Conservation (phyloP, 176 grass and related monocot genomes). For the Oryza brachyantha region DNA sequence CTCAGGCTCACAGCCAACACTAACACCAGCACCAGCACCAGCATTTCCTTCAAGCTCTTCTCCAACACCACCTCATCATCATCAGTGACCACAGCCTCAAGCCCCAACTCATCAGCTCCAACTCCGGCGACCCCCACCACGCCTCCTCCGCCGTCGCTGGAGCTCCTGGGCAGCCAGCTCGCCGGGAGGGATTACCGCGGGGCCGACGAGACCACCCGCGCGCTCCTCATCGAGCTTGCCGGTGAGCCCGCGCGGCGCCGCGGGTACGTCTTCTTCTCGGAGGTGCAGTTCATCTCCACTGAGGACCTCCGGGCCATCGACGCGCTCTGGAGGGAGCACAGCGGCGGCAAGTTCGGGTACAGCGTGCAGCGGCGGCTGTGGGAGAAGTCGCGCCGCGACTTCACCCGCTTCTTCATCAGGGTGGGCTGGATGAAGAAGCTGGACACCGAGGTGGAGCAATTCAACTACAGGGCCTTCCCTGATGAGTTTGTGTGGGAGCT, state of each 20-base stretch:
- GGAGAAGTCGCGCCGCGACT: slow-evolving; percentile 75
- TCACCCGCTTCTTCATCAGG: slow-evolving; percentile 84
- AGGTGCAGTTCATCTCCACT: slow-evolving; percentile 69
- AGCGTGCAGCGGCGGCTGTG: slow-evolving; percentile 73
- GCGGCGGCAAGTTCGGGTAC: slow-evolving; percentile 80
- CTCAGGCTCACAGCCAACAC: slow-evolving; percentile 35
- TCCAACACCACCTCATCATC: slow-evolving; percentile 57
- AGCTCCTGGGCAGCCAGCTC: slow-evolving; percentile 55
- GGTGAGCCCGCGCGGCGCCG: slow-evolving; percentile 76
- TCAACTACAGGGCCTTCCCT: slow-evolving; percentile 85
- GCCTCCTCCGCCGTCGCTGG: slow-evolving; percentile 39
- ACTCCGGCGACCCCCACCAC: slow-evolving; percentile 25
- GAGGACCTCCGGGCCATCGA: slow-evolving; percentile 73
- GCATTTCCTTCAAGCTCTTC: slow-evolving; percentile 57
- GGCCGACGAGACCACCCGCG: slow-evolving; percentile 85
- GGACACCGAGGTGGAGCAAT: slow-evolving; percentile 81
- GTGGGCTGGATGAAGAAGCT: slow-evolving; percentile 98
- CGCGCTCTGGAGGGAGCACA: slow-evolving; percentile 65
- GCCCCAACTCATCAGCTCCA: slow-evolving; percentile 9
- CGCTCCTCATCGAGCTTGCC: slow-evolving; percentile 69
- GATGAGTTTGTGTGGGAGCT: slow-evolving; percentile 93
- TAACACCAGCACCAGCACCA: not conserved
- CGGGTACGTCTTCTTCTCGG: slow-evolving; percentile 97
- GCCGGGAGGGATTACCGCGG: slow-evolving; percentile 48
- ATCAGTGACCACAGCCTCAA: slow-evolving; percentile 36